Conservation (phyloP, 495 filamentous ascomycete genomes). For the Penicillium macrosclerotiorum region DNA sequence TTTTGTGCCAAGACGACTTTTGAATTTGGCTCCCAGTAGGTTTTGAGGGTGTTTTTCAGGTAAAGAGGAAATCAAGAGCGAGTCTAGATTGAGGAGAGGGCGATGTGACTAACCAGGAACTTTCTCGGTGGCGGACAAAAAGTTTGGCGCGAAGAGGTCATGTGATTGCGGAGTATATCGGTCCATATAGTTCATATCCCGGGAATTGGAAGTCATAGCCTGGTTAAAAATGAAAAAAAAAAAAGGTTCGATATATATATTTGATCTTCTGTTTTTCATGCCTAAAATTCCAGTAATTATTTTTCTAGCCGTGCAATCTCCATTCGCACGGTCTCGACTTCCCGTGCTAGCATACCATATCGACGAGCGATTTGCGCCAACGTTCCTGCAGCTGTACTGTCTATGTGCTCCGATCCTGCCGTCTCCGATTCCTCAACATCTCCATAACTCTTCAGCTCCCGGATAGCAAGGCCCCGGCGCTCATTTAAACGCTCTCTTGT, state of each 20-base stretch:
- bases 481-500: constrained; percentile 49
- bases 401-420: background rate
- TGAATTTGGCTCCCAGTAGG: too few relatives aligned
- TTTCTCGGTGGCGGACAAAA: constrained; percentile 22
- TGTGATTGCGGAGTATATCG: constrained; percentile 25
- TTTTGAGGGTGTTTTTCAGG: background rate
- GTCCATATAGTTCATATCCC: background rate
- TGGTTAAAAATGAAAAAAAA: too few relatives aligned
- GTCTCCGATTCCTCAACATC: constrained; percentile 25
- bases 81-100: constrained; percentile 1
- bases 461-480: constrained; percentile 37
- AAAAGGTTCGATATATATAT: too few relatives aligned
- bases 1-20: too few relatives aligned
- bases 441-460: constrained; percentile 55
- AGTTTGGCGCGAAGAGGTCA: constrained; percentile 29
- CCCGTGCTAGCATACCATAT: constrained; percentile 53
- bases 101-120: background rate
- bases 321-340: constrained; percentile 53
- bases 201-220: too few relatives aligned
- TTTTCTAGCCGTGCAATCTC: constrained; percentile 54
- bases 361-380: constrained; percentile 58
- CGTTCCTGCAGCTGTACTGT: constrained; percentile 24
- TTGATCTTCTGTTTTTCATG: background rate
- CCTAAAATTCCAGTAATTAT: constrained; percentile 5
- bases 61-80: background rate